Conservation (phyloP, 225 moss, liverwort and hornwort genomes). For the Sphagnum tenellum region DNA sequence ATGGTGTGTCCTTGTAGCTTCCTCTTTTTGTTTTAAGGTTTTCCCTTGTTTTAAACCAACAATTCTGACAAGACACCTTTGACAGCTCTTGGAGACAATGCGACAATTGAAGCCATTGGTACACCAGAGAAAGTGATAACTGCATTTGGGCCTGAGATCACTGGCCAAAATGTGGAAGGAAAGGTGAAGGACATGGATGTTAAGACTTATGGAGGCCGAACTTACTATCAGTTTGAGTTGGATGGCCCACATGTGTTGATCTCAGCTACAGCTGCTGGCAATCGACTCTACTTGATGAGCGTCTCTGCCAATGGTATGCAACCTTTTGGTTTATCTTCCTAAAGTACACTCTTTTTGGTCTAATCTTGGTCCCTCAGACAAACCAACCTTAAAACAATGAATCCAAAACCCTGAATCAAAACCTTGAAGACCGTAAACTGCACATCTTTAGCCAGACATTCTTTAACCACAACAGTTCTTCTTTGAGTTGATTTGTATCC, state of each 20-base stretch:
- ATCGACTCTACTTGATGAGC: constrained; percentile 82
- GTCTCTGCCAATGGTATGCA: constrained; percentile 71
- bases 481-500: too few relatives aligned
- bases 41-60: not conserved
- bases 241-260: constrained; percentile 78
- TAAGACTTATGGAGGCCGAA: constrained; percentile 49
- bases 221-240: constrained; percentile 85
- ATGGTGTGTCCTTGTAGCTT: not conserved
- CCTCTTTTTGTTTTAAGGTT: not conserved
- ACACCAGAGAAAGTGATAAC: constrained; percentile 77
- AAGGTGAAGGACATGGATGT: constrained; percentile 88
- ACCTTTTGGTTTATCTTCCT: not conserved
- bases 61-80: not conserved
- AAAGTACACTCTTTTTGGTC: too few relatives aligned
- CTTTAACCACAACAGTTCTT: too few relatives aligned
- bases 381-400: not conserved
- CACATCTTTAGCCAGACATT: too few relatives aligned
- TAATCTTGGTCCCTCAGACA: not conserved
- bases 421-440: too few relatives aligned
- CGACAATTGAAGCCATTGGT: constrained; percentile 84
- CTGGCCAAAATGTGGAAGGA: constrained; percentile 82
- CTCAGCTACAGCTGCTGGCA: constrained; percentile 86
- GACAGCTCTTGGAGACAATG: constrained; percentile 79
- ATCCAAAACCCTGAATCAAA: not conserved
- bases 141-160: constrained; percentile 95